Conservation (phyloP, 2,329 filamentous ascomycete genomes). For the Aspergillus chevalieri region DNA sequence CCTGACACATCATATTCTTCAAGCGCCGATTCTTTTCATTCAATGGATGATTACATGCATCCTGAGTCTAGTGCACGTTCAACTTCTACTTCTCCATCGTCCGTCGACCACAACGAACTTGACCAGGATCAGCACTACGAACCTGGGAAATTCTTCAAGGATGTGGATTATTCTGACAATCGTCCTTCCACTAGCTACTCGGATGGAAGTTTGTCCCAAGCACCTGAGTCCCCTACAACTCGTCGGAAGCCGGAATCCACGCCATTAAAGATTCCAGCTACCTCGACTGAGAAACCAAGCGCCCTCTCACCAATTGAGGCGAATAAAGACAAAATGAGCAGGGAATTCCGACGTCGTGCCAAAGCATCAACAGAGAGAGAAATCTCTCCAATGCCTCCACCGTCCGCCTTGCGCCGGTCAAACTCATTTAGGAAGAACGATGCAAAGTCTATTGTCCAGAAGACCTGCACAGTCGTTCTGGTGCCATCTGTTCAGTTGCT, state of each 20-base stretch:
- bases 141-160: neutral
- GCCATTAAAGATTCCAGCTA: neutral
- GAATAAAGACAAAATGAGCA: constrained; percentile 25
- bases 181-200: neutral
- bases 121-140: neutral
- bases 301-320: constrained; percentile 35
- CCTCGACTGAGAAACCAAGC: neutral
- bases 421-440: constrained; percentile 46
- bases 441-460: constrained; percentile 63
- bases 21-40: constrained; percentile 41
- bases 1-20: constrained; percentile 28
- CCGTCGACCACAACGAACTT: constrained; percentile 4
- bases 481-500: constrained; percentile 76
- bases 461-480: constrained; percentile 69
- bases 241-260: neutral
- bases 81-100: constrained; percentile 14
- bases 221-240: constrained; percentile 1
- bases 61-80: constrained; percentile 15
- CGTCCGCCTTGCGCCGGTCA: constrained; percentile 57
- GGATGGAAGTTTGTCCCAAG: neutral
- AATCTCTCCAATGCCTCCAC: constrained; percentile 62
- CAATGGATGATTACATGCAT: constrained; percentile 20
- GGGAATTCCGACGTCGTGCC: constrained; percentile 47
- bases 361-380: constrained; percentile 52
- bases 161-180: neutral